phyloP scores from a whole-genome alignment of 495 filamentous ascomycete genomes.

The Venustampulla echinocandica region DNA sequence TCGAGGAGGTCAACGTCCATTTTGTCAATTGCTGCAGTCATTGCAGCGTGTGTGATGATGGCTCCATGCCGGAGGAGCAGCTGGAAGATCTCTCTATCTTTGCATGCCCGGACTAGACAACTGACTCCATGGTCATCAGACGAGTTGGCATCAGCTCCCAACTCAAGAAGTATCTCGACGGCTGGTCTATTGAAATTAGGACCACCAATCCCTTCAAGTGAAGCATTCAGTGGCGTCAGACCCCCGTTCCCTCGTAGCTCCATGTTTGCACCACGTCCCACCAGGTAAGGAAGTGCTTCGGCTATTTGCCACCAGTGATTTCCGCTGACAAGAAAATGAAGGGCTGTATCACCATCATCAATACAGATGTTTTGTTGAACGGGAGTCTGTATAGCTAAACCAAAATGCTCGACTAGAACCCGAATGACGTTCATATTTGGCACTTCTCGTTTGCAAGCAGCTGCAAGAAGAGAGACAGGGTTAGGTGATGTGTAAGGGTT shows the following conservation, averaged over 20 bases:
- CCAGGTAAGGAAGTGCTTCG: conserved; percentile 33
- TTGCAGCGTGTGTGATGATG: too few relatives aligned
- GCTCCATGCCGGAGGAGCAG: conserved; percentile 18
- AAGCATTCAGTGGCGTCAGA: conserved; percentile 31
- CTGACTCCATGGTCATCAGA: conserved; percentile 20
- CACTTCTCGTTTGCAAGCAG: conserved; percentile 22
- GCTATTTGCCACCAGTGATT: conserved; percentile 39
- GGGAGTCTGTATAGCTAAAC: too few relatives aligned
- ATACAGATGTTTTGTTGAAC: conserved; percentile 25
- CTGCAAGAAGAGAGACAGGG: conserved; percentile 29
- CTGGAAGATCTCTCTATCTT: conserved; percentile 33
- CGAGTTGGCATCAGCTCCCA: conserved; percentile 32
- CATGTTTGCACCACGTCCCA: conserved; percentile 30
- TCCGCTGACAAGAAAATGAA: conserved; percentile 30
- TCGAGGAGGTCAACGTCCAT: too few relatives aligned
- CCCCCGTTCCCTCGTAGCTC: conserved; percentile 28
- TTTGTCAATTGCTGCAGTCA: too few relatives aligned
- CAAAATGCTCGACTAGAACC: conserved; percentile 31
- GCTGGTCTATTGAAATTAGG: conserved; percentile 18
- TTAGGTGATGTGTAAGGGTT: conserved; percentile 7
- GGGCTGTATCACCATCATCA: conserved; percentile 20
- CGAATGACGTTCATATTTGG: conserved; percentile 35
- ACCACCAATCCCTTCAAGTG: conserved; percentile 14
- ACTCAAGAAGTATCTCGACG: conserved; percentile 24
- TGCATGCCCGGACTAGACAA: conserved; percentile 20